phyloP scores from a whole-genome alignment of 441 rosid genomes.

The Corymbia calophylla region DNA sequence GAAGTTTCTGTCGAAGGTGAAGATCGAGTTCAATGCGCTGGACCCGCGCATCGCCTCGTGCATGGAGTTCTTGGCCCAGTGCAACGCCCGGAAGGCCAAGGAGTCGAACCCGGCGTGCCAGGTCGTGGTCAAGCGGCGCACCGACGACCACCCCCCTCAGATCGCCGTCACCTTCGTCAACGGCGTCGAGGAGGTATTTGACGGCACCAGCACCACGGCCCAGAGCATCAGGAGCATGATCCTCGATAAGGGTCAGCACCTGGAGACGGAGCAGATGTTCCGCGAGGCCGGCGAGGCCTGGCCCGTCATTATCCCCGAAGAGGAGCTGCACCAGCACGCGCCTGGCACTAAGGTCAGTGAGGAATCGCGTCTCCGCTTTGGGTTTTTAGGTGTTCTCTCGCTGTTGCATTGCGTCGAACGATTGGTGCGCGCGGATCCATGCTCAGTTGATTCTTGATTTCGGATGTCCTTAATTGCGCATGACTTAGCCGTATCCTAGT shows the following conservation, averaged over 20 bases:
- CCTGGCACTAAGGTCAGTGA: slow-evolving; percentile 70
- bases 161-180: slow-evolving; percentile 81
- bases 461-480: background rate
- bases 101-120: slow-evolving; percentile 86
- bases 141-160: slow-evolving; percentile 79
- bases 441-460: background rate
- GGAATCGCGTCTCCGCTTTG: background rate
- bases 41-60: slow-evolving; percentile 78
- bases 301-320: slow-evolving; percentile 83
- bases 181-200: slow-evolving; percentile 76
- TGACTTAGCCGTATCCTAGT: background rate
- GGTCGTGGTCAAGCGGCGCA: slow-evolving; percentile 73
- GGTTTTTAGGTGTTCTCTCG: background rate
- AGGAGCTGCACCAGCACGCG: slow-evolving; percentile 54
- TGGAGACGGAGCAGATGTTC: slow-evolving; percentile 93
- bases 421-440: background rate
- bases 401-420: slow-evolving; percentile 23
- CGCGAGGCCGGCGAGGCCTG: slow-evolving; percentile 88
- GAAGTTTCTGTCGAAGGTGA: slow-evolving; percentile 79
- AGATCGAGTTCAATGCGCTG: slow-evolving; percentile 67
- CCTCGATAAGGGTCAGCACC: slow-evolving; percentile 68
- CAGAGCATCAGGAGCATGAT: slow-evolving; percentile 75
- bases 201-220: slow-evolving; percentile 65
- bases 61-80: slow-evolving; percentile 88
- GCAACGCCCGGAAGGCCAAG: slow-evolving; percentile 84